Percentiles rank a stretch among this genome's conserved stretches.
These are phyloP conservation scores for Abelmoschus esculentus DNA, from an alignment of 345 rosid genomes.

Conservation along the genomic window DNA sequence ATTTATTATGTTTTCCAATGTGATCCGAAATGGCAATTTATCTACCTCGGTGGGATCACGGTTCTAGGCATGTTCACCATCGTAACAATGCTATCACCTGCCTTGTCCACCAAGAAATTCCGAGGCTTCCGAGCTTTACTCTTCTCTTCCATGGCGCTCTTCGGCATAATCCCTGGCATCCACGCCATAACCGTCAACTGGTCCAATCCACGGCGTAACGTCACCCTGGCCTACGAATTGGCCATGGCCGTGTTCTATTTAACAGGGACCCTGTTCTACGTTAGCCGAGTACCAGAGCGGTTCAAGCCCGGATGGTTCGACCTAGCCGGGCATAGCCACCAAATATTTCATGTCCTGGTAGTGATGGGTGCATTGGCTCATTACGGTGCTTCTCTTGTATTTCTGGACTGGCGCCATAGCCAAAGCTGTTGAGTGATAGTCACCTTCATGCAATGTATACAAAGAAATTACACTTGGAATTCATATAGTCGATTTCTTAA, in stretches of 20 bases:
- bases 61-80: constrained; percentile 72
- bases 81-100: constrained; percentile 52
- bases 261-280: constrained; percentile 60
- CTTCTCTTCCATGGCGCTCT: constrained; percentile 73
- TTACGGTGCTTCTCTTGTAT: constrained; percentile 67
- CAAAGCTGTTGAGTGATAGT: constrained; percentile 33
- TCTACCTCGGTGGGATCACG: constrained; percentile 68
- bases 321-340: constrained; percentile 78
- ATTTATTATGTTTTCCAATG: constrained; percentile 81
- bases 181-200: constrained; percentile 64
- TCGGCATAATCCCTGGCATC: constrained; percentile 60
- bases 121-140: constrained; percentile 59
- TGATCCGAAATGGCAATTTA: constrained; percentile 60
- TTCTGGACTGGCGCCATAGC: constrained; percentile 67
- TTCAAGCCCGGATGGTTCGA: constrained; percentile 86
- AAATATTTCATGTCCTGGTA: constrained; percentile 78
- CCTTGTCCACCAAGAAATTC: constrained; percentile 47
- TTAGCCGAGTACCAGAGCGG: constrained; percentile 68
- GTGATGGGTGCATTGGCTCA: constrained; percentile 85
- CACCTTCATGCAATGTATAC: background rate
- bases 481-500: too few relatives aligned
- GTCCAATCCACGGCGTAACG: constrained; percentile 53
- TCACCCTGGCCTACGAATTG: constrained; percentile 51
- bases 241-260: constrained; percentile 74
- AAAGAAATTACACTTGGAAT: too few relatives aligned